A percentile compares a stretch with the other conserved stretches of the same genome.
These are phyloP conservation scores for Aaosphaeria pasadenensis DNA, from an alignment of 2,329 filamentous ascomycete species.

Conservation along the genomic window DNA sequence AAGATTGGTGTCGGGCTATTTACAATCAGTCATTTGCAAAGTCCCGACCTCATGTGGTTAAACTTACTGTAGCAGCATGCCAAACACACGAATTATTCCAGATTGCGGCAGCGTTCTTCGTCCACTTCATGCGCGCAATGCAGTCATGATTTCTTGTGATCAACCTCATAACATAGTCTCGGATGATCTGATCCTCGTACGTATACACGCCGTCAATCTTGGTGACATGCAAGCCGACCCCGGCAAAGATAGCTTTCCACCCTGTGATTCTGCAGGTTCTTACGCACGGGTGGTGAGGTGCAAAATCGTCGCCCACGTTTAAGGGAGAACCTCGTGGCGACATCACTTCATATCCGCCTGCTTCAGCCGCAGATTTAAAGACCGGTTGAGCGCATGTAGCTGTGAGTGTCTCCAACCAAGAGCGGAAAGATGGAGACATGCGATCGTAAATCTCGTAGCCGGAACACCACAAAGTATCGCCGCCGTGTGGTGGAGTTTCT, in stretches of 20 bases:
- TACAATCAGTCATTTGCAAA: neutral
- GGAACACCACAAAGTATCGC: slow-evolving; percentile 43
- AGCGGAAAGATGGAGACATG: slow-evolving; percentile 19
- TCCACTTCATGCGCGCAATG: slow-evolving; percentile 41
- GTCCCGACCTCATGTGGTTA: neutral
- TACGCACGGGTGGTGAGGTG: slow-evolving; percentile 24
- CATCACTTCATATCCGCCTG: slow-evolving; percentile 11
- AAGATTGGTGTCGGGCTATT: slow-evolving; percentile 18
- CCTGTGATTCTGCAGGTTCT: slow-evolving; percentile 32
- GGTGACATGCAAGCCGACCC: slow-evolving; percentile 28
- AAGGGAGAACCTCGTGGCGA: slow-evolving; percentile 16
- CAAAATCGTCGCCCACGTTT: slow-evolving; percentile 19
- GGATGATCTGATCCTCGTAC: slow-evolving; percentile 36
- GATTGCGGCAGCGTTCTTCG: slow-evolving; percentile 37
- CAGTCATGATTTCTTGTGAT: slow-evolving; percentile 42
- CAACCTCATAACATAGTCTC: slow-evolving; percentile 36
- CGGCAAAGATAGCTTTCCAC: slow-evolving; percentile 33
- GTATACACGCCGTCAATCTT: slow-evolving; percentile 37
- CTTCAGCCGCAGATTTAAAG: slow-evolving; percentile 12
- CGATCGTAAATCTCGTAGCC: slow-evolving; percentile 40
- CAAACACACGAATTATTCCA: slow-evolving; percentile 38
- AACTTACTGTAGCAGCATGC: slow-evolving; percentile 21
- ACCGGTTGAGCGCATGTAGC: slow-evolving; percentile 21
- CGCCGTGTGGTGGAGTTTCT: slow-evolving; percentile 22
- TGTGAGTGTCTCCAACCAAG: slow-evolving; percentile 21